Evolutionary conservation across 768 basidiomycete species (phyloP).

Genomic region (Auricularia cornea): DNA sequence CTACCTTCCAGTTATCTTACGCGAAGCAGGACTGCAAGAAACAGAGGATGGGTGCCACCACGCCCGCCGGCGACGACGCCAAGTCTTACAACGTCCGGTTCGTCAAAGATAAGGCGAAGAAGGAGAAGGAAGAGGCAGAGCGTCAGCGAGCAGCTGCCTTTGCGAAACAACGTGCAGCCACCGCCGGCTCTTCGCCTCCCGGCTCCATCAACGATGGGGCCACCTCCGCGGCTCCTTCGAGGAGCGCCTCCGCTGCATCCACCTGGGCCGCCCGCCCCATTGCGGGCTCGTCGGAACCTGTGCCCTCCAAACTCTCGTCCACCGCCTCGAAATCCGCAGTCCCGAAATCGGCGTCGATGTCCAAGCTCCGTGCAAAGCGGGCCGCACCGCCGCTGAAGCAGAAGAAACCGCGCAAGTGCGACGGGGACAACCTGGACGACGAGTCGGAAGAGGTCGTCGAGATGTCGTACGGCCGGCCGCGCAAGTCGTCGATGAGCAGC

Average conservation of each 20-base stretch:
- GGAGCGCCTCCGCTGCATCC: conserved; percentile 6
- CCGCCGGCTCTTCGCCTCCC: conserved; percentile 24
- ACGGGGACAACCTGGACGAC: neutral
- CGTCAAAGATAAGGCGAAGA: conserved; percentile 34
- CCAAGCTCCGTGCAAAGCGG: conserved; percentile 2
- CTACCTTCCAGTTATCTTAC: neutral
- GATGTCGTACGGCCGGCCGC: conserved; percentile 11
- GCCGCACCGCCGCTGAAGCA: conserved; percentile 1
- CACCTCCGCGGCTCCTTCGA: conserved; percentile 3
- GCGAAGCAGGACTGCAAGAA: conserved; percentile 24
- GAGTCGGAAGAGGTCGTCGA: neutral
- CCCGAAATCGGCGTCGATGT: neutral
- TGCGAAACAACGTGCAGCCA: conserved; percentile 16
- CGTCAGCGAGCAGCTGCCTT: neutral
- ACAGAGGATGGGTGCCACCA: conserved; percentile 33
- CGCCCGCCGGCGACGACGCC: conserved; percentile 66
- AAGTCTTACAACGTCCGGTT: conserved; percentile 74
- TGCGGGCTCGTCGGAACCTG: neutral
- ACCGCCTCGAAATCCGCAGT: neutral
- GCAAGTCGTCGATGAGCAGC: conserved; percentile 26
- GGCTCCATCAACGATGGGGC: conserved; percentile 3
- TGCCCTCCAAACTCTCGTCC: no score
- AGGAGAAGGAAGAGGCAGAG: conserved; percentile 32
- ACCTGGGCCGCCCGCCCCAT: conserved; percentile 6
- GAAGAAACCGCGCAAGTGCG: conserved; percentile 6